Conservation (phyloP, 2,329 filamentous ascomycete genomes). For the Fusarium lyarnte region DNA sequence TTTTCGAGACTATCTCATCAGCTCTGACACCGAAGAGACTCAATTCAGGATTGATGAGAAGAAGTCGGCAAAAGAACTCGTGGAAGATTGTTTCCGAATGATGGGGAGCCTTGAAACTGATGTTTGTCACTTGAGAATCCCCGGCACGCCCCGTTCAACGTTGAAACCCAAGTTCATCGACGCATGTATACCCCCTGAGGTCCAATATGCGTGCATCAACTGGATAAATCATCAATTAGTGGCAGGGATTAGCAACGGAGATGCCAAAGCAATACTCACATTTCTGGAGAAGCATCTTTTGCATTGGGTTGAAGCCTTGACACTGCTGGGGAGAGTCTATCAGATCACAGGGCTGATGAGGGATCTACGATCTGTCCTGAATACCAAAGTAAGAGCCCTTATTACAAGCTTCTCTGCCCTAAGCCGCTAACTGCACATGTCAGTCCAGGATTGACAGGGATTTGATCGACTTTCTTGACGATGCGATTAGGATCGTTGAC, state of each 20-base stretch:
- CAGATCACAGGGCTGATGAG: neutral
- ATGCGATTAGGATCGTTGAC: neutral
- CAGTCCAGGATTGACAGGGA: too few relatives aligned
- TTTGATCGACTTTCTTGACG: neutral
- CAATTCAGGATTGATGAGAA: neutral
- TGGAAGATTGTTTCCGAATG: neutral
- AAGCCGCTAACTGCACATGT: too few relatives aligned
- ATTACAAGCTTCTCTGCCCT: too few relatives aligned
- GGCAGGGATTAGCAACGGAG: fast-evolving
- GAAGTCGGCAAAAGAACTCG: fast-evolving
- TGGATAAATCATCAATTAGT: neutral
- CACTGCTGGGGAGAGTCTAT: fast-evolving
- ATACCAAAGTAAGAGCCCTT: neutral
- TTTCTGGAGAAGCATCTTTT: neutral
- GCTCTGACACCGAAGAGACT: fast-evolving
- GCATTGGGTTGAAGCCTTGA: neutral
- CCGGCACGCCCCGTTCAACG: neutral
- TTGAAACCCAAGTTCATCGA: neutral
- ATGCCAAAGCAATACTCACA: fast-evolving
- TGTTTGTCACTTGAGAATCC: neutral
- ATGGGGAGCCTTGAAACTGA: neutral
- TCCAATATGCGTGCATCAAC: neutral
- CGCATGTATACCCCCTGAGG: neutral
- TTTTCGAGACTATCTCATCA: neutral
- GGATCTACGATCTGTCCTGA: fast-evolving